Percentiles rank a stretch among this genome's conserved stretches.
These are phyloP conservation scores for Phylloporus arenicola DNA, from an alignment of 768 basidiomycete genomes.

Conservation along the genomic window DNA sequence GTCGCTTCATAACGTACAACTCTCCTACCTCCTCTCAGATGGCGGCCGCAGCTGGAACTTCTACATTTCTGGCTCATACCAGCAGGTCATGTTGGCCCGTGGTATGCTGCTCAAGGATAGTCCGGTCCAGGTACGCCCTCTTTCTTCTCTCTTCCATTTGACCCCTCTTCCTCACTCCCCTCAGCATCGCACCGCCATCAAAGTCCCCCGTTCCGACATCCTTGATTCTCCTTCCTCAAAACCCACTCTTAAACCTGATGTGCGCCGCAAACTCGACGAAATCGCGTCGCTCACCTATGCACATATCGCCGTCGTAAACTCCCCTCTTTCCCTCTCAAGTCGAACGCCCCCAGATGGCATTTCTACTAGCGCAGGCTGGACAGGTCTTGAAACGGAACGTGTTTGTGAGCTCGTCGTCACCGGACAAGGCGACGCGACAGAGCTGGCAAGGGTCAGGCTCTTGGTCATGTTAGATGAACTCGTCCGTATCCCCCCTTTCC, in stretches of 20 bases:
- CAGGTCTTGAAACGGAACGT: conserved; percentile 89
- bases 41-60: conserved; percentile 77
- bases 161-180: conserved; percentile 15
- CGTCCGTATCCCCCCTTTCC: conserved; percentile 44
- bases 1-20: conserved; percentile 76
- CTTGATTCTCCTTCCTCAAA: conserved; percentile 79
- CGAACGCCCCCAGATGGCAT: conserved; percentile 75
- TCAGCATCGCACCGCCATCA: conserved; percentile 82
- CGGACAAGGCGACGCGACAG: conserved; percentile 83
- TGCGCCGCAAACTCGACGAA: conserved; percentile 83
- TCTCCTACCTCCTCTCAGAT: conserved; percentile 71
- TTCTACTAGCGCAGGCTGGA: conserved; percentile 73
- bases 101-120: conserved; percentile 87
- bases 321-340: conserved; percentile 66
- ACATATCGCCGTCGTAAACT: conserved; percentile 91
- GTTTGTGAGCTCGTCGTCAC: conserved; percentile 91
- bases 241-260: conserved; percentile 75
- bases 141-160: background rate
- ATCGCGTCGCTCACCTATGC: conserved; percentile 90
- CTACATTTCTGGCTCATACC: conserved; percentile 84
- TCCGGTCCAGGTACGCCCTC: conserved; percentile 64
- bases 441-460: conserved; percentile 83
- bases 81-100: conserved; percentile 86
- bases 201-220: conserved; percentile 88
- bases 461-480: conserved; percentile 94